Evolutionary conservation across 2,329 filamentous ascomycete genomes (phyloP), one percentile per base, ranked within the genome.

Genomic region (Geosmithia flava): DNA sequence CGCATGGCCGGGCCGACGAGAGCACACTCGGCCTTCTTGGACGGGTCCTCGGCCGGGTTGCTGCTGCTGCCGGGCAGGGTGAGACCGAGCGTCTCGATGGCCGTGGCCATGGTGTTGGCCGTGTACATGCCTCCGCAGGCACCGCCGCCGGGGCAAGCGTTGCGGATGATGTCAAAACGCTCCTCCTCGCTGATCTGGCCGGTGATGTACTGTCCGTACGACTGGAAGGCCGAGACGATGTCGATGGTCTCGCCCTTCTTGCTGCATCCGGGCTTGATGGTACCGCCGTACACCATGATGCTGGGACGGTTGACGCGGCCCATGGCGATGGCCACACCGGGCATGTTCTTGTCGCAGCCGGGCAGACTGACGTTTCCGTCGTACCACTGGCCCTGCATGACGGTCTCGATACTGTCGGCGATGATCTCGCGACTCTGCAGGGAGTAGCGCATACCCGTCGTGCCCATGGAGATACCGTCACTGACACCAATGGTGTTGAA

Each of bases 261-360:
- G 49, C 85, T 87, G 69, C 90, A 96, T 44, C 93, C 93, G 39
- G 93, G 87, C 63, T 86, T 83, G 64, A 97, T 98, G 42, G 87
- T 89, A 45, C 93, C 93, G 56, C 93, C 93, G 61, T 98, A 98
- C 29, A 98, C 87, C 93, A 98, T 98, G 62, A 98, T 75, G 58
- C 87, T 89, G 29, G 93, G 93, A 44, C 93, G 76, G 72, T 98
- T 97, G 55, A 96, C 81, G 56, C 93, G 80, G 39, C 89, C 91
- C 87, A 96, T 96, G 49, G 90, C 93, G 60, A 93, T 93, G 58
- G 89, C 70, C 13, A 93, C 87, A 66, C 87, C 87, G 1, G 89
- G 89, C 93, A 98, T 97, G 71, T 98, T 98, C 81, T 98, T 98
- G 77, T 98, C 93, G 68, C 93, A 98, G 45, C 93, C 93, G 15